Conservation (phyloP, 345 rosid species). For the Gossypium raimondii region DNA sequence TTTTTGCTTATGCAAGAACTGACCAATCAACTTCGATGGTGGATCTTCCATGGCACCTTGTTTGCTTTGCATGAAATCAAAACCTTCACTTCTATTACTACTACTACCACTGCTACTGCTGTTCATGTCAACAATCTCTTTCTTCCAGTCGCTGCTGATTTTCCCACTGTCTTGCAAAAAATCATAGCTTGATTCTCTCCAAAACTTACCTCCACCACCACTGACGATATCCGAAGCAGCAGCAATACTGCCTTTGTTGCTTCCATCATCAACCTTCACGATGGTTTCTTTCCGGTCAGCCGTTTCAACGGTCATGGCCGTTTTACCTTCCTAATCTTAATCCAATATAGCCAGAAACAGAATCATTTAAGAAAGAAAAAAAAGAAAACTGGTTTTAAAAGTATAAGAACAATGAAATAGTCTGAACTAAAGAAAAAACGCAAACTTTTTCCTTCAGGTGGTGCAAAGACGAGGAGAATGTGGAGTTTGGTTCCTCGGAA, state of each 20-base stretch:
- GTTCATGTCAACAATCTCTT: background rate
- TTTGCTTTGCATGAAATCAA: constrained; percentile 31
- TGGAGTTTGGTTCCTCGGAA: constrained; percentile 17
- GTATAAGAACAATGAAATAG: background rate
- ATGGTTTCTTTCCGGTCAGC: constrained; percentile 34
- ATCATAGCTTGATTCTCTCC: constrained; percentile 64
- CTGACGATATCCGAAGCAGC: constrained; percentile 19
- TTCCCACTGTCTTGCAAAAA: constrained; percentile 33
- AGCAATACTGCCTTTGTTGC: constrained; percentile 13
- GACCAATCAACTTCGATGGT: constrained; percentile 61
- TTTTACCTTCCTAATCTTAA: background rate
- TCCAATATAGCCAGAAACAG: background rate
- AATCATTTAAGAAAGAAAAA: background rate
- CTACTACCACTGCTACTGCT: constrained; percentile 14
- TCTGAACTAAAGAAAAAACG: background rate
- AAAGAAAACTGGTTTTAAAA: background rate
- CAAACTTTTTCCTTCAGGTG: background rate
- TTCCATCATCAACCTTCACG: constrained; percentile 32
- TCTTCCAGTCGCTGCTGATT: constrained; percentile 17
- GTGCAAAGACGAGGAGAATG: constrained; percentile 10
- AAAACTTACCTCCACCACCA: constrained; percentile 25
- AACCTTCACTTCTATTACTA: constrained; percentile 21
- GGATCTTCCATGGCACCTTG: constrained; percentile 43
- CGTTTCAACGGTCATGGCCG: constrained; percentile 35
- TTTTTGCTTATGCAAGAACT: constrained; percentile 64